Percentiles rank a stretch among this genome's conserved stretches.
phyloP scores from a whole-genome alignment of 306 rosid genomes.

The Pachyrhizus erosus region DNA sequence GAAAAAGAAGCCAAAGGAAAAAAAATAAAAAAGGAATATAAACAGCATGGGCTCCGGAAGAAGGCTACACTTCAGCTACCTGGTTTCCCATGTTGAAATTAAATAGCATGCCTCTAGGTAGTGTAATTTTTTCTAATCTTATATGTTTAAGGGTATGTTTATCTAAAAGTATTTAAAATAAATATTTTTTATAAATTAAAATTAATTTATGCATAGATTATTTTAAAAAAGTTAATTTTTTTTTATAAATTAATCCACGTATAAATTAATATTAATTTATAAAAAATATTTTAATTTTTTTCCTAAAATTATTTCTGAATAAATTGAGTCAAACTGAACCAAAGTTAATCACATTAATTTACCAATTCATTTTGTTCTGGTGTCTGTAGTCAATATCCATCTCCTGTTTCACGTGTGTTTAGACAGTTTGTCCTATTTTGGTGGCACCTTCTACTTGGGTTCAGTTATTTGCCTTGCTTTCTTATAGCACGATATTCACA shows the following conservation, averaged over 20 bases:
- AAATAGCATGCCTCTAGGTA: constrained; percentile 41
- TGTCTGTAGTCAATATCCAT: neutral
- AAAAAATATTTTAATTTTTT: too few species aligned
- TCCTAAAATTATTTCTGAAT: too few species aligned
- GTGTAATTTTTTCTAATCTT: too few species aligned
- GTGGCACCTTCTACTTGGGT: neutral
- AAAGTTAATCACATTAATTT: neutral
- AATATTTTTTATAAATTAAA: too few species aligned
- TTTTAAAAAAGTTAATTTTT: too few species aligned
- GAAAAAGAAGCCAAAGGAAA: constrained; percentile 33
- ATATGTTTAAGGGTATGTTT: too few species aligned
- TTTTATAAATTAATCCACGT: too few species aligned
- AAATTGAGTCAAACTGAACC: too few species aligned
- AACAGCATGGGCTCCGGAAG: constrained; percentile 55
- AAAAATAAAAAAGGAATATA: constrained; percentile 35
- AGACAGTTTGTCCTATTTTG: constrained; percentile 9
- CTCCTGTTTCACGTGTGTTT: constrained; percentile 39
- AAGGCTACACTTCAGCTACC: constrained; percentile 59
- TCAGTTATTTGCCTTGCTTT: neutral
- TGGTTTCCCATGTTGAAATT: constrained; percentile 71
- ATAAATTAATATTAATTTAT: too few species aligned
- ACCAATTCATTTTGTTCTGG: neutral
- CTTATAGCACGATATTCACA: constrained; percentile 46
- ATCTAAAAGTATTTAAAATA: too few species aligned
- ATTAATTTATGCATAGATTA: too few species aligned